Percentiles rank a stretch among this genome's conserved stretches.
phyloP scores from a whole-genome alignment of 345 rosid genomes.

The Bretschneidera sinensis region DNA sequence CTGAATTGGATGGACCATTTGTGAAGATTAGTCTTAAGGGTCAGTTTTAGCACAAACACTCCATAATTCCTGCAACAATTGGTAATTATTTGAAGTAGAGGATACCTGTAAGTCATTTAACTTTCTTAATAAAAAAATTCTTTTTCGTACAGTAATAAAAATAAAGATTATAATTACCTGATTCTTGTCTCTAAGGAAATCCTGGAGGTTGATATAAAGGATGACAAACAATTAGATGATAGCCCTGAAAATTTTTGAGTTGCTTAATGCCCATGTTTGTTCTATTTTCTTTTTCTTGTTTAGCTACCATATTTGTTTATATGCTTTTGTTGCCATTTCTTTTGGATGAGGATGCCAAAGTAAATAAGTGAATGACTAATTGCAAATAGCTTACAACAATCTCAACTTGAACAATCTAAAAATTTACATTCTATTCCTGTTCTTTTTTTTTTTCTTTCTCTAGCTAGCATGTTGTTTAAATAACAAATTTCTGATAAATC shows the following conservation, averaged over 20 bases:
- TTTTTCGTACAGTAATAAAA: no score
- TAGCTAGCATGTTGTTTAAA: no score
- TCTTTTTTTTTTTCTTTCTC: no score
- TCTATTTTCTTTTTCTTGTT: no score
- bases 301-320: no score
- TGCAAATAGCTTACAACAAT: neutral
- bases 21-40: conserved; percentile 83
- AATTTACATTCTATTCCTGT: no score
- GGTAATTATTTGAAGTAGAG: conserved; percentile 89
- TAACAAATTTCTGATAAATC: no score
- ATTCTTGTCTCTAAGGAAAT: conserved; percentile 57
- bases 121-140: no score
- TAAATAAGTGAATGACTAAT: neutral
- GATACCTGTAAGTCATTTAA: conserved; percentile 65
- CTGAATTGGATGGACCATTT: conserved; percentile 88
- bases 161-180: no score
- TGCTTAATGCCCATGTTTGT: no score
- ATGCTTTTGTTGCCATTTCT: no score
- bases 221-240: conserved; percentile 84
- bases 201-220: conserved; percentile 82
- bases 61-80: conserved; percentile 68
- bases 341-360: neutral
- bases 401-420: neutral
- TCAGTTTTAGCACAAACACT: conserved; percentile 84
- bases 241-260: conserved; percentile 80